phyloP scores from a whole-genome alignment of 768 basidiomycete genomes.

The Trametes elegans region DNA sequence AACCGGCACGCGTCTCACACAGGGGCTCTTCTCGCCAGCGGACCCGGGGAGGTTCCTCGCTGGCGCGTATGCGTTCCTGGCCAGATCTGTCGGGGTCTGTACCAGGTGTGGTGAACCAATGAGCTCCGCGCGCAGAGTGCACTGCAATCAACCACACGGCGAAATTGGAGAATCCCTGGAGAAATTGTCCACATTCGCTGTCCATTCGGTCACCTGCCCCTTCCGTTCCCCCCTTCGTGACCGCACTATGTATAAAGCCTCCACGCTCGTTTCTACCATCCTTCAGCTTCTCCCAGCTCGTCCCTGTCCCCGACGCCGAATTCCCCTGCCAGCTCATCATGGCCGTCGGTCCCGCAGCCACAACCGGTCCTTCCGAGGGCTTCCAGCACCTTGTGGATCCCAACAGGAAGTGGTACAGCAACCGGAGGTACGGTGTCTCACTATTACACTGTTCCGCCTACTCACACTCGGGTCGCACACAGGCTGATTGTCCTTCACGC shows the following conservation, averaged over 20 bases:
- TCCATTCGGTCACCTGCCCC: conserved; percentile 15
- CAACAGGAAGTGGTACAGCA: conserved; percentile 73
- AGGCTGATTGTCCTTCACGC: conserved; percentile 63
- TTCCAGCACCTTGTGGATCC: conserved; percentile 62
- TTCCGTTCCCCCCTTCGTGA: conserved; percentile 6
- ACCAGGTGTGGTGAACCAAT: conserved; percentile 12
- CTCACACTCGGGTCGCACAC: neutral
- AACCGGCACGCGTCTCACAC: neutral
- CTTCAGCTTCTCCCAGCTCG: conserved; percentile 27
- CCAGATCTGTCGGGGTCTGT: conserved; percentile 11
- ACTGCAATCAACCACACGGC: conserved; percentile 21
- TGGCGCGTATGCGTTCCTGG: conserved; percentile 17
- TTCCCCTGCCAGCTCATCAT: conserved; percentile 39
- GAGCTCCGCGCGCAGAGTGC: conserved; percentile 12
- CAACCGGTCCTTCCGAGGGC: conserved; percentile 34
- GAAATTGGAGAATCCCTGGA: conserved; percentile 25
- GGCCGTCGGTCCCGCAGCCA: conserved; percentile 50
- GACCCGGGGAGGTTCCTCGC: neutral
- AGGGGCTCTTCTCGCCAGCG: neutral
- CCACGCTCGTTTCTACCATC: conserved; percentile 17
- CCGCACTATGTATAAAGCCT: conserved; percentile 19
- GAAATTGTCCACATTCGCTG: conserved; percentile 14
- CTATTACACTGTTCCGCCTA: neutral
- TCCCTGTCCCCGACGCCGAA: conserved; percentile 15
- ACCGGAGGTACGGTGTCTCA: conserved; percentile 52